A percentile compares a stretch with the other conserved stretches of the same genome.
phyloP scores from a whole-genome alignment of 768 basidiomycete species.

The Suillus sp. region DNA sequence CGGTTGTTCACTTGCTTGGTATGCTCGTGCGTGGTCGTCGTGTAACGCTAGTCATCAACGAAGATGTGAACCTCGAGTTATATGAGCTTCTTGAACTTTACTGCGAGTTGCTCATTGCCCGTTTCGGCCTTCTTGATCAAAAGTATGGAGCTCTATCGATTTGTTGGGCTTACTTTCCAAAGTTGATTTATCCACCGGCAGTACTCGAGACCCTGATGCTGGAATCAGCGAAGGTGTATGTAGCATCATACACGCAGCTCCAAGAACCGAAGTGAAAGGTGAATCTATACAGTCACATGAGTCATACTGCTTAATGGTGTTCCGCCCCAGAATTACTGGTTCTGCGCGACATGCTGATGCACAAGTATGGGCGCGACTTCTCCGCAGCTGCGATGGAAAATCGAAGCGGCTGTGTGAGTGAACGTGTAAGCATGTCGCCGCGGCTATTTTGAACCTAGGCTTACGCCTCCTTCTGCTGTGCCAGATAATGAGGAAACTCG shows the following conservation, averaged over 20 bases:
- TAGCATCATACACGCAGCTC: conserved; percentile 88
- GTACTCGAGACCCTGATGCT: conserved; percentile 83
- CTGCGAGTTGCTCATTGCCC: conserved; percentile 88
- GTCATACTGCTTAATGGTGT: conserved; percentile 12
- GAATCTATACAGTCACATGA: conserved; percentile 6
- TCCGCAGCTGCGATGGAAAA: conserved; percentile 87
- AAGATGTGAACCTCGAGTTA: conserved; percentile 84
- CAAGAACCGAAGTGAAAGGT: conserved; percentile 91
- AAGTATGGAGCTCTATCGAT: conserved; percentile 51
- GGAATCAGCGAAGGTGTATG: conserved; percentile 86
- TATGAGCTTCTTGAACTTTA: conserved; percentile 93
- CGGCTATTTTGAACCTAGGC: background rate
- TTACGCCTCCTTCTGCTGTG: conserved; percentile 9
- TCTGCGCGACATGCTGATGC: conserved; percentile 91
- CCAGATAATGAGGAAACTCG: conserved; percentile 78
- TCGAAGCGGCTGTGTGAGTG: conserved; percentile 74
- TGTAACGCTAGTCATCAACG: conserved; percentile 65
- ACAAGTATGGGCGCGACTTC: conserved; percentile 94
- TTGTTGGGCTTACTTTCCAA: conserved; percentile 12
- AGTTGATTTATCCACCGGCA: conserved; percentile 31
- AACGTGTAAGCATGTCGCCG: conserved; percentile 58
- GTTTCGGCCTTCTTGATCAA: conserved; percentile 90
- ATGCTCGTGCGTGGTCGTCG: conserved; percentile 1
- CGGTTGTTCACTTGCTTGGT: conserved; percentile 20
- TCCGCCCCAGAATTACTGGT: conserved; percentile 74